Conservation (phyloP, 768 basidiomycete species). For the Mycena filopes region DNA sequence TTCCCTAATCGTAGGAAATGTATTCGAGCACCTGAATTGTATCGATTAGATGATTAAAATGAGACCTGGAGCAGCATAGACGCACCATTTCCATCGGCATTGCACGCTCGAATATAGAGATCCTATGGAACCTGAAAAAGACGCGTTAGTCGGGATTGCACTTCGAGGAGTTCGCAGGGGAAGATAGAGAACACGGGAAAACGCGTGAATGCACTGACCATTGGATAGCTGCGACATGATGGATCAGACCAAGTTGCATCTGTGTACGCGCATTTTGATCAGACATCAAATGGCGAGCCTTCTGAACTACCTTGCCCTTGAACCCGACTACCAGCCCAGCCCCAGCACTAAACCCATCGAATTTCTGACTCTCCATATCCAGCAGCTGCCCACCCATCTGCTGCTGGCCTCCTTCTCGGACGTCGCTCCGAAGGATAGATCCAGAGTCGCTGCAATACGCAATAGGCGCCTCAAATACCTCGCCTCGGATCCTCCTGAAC, state of each 20-base stretch:
- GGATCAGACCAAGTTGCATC: not conserved
- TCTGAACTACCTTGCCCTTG: conserved; percentile 62
- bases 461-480: conserved; percentile 79
- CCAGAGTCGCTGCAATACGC: conserved; percentile 69
- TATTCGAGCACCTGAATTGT: conserved; percentile 54
- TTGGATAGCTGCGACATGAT: conserved; percentile 4
- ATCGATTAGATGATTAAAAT: not conserved
- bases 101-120: not conserved
- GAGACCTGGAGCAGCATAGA: too few relatives aligned
- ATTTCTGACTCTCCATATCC: conserved; percentile 71
- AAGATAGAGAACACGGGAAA: too few relatives aligned
- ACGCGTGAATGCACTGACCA: too few relatives aligned
- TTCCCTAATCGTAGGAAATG: conserved; percentile 49
- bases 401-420: conserved; percentile 52
- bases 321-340: conserved; percentile 66
- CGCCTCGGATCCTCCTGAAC: conserved; percentile 62
- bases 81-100: conserved; percentile 44
- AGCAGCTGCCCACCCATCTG: conserved; percentile 75
- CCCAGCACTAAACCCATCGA: conserved; percentile 67
- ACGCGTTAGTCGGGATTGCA: too few relatives aligned
- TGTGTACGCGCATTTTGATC: too few relatives aligned
- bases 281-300: too few relatives aligned
- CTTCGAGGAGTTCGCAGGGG: too few relatives aligned
- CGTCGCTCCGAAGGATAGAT: conserved; percentile 72
- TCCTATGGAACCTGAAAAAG: too few relatives aligned